Evolutionary conservation across 768 basidiomycete genomes (phyloP).

Genomic region (Trametes punicea): DNA sequence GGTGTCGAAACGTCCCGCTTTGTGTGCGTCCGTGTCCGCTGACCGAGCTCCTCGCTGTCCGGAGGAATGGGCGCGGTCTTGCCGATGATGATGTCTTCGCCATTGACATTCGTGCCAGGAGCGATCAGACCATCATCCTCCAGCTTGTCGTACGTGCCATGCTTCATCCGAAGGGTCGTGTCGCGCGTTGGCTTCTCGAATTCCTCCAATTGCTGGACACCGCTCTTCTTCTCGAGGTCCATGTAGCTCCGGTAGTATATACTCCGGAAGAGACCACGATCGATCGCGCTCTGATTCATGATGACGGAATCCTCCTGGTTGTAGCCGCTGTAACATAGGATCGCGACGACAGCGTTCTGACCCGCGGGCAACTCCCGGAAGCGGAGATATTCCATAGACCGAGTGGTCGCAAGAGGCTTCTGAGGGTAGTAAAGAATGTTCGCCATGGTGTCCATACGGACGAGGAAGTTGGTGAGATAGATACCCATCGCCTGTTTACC

Average conservation of each 20-base stretch:
- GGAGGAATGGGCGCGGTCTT: conserved; percentile 97
- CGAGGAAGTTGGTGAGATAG: conserved; percentile 95
- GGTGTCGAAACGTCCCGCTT: conserved; percentile 97
- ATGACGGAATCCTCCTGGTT: conserved; percentile 99
- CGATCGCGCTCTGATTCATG: conserved; percentile 99
- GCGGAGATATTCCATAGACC: conserved; percentile 98
- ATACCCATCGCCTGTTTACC: conserved; percentile 99
- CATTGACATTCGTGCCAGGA: conserved; percentile 89
- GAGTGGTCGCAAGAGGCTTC: conserved; percentile 97
- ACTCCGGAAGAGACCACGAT: conserved; percentile 96
- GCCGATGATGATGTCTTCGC: conserved; percentile 99
- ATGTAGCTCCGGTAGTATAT: conserved; percentile 98
- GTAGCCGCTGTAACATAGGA: conserved; percentile 98
- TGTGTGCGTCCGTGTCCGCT: conserved; percentile 89
- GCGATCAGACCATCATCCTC: conserved; percentile 96
- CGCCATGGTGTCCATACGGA: conserved; percentile 99
- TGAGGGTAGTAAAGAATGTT: conserved; percentile 99
- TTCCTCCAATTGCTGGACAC: conserved; percentile 87
- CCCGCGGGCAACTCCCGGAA: conserved; percentile 98
- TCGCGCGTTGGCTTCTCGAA: conserved; percentile 96
- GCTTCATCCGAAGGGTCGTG: conserved; percentile 93
- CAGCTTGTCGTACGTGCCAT: conserved; percentile 97
- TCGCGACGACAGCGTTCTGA: conserved; percentile 99
- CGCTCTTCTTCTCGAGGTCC: conserved; percentile 97
- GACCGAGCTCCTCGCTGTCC: conserved; percentile 96